Conservation (phyloP, 2,329 filamentous ascomycete species). For the Pleomassaria siparia region DNA sequence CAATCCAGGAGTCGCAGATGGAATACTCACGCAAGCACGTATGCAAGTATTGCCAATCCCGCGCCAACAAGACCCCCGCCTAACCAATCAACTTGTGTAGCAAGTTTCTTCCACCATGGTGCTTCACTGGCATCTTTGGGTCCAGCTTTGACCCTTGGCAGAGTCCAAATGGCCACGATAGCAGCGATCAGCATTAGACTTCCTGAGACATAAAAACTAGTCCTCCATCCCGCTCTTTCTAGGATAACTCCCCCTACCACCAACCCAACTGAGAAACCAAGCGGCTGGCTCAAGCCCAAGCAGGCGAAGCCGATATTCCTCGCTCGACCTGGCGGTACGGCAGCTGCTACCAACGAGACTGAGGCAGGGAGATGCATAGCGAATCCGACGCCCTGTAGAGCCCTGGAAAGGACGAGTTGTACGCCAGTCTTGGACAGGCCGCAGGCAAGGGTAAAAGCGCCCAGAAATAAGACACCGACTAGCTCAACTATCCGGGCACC, state of each 20-base stretch:
- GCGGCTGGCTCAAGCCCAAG: conserved; percentile 49
- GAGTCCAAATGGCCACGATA: conserved; percentile 27
- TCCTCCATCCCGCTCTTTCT: conserved; percentile 52
- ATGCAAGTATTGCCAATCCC: conserved; percentile 30
- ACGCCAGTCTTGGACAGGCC: conserved; percentile 50
- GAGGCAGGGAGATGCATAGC: conserved; percentile 52
- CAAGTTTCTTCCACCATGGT: conserved; percentile 13
- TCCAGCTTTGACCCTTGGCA: conserved; percentile 22
- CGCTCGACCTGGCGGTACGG: conserved; percentile 24
- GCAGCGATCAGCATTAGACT: conserved; percentile 36
- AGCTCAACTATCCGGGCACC: conserved; percentile 50
- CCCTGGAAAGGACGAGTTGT: conserved; percentile 48
- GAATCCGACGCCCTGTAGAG: conserved; percentile 50
- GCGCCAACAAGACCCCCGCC: conserved; percentile 27
- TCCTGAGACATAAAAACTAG: conserved; percentile 48
- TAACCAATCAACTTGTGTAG: conserved; percentile 32
- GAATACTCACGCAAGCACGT: conserved; percentile 11
- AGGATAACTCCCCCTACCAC: conserved; percentile 54
- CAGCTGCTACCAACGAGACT: conserved; percentile 47
- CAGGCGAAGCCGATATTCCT: conserved; percentile 41
- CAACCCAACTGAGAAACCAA: conserved; percentile 56
- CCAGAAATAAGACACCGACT: conserved; percentile 45
- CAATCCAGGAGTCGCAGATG: background rate
- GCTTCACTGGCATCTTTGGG: background rate
- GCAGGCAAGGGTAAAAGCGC: conserved; percentile 48